Percentiles rank a stretch among this genome's conserved stretches.
Evolutionary conservation across 2,329 filamentous ascomycete species (phyloP).

Genomic region (Alternaria alternata): DNA sequence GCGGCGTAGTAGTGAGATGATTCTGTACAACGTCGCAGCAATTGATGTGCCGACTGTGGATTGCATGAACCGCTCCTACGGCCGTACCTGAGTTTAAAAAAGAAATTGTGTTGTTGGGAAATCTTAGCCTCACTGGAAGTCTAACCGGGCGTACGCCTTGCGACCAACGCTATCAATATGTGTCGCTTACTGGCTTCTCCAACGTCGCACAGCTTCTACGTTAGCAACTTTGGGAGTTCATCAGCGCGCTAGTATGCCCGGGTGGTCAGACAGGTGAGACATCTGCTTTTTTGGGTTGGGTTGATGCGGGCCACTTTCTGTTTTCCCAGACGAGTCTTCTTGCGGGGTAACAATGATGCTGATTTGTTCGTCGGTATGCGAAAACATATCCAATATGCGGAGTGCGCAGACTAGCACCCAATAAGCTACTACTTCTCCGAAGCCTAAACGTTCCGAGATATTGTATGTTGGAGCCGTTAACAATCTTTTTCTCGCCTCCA

Average conservation of each 20-base stretch:
- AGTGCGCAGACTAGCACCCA: not conserved
- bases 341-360: not conserved
- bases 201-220: not conserved
- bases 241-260: not conserved
- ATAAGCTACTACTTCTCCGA: not conserved
- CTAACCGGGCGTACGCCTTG: not conserved
- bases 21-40: not conserved
- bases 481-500: conserved; percentile 90
- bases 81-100: not conserved
- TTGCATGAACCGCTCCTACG: not conserved
- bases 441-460: not conserved
- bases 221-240: not conserved
- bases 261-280: conserved; percentile 1
- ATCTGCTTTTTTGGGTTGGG: not conserved
- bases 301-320: not conserved
- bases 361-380: not conserved
- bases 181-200: not conserved
- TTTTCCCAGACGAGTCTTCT: not conserved
- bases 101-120: not conserved
- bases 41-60: not conserved
- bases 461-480: not conserved
- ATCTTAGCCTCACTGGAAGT: not conserved
- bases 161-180: not conserved
- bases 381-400: conserved; percentile 5
- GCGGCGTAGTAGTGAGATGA: not conserved